Conservation (phyloP, 2,329 filamentous ascomycete species). For the Cytospora piceae region DNA sequence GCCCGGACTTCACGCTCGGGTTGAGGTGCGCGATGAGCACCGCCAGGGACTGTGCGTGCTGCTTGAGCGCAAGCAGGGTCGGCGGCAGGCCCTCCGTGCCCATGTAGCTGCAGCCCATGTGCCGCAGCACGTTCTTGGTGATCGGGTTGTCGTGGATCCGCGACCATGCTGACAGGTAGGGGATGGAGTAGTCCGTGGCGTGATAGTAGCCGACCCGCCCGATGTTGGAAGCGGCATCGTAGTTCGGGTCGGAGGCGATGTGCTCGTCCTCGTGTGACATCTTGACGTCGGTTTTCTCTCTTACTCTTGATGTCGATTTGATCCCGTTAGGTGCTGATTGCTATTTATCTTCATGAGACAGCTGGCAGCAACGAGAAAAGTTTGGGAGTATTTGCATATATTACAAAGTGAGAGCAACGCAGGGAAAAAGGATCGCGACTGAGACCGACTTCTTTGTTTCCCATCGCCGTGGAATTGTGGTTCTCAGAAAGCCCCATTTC, state of each 20-base stretch:
- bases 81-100: constrained; percentile 56
- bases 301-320: neutral
- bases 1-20: constrained; percentile 41
- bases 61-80: constrained; percentile 61
- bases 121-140: constrained; percentile 42
- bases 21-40: constrained; percentile 55
- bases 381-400: neutral
- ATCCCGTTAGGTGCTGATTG: neutral
- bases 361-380: neutral
- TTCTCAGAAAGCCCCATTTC: constrained; percentile 6
- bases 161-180: constrained; percentile 46
- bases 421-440: neutral
- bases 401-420: neutral
- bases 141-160: constrained; percentile 39
- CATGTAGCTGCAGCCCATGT: constrained; percentile 62
- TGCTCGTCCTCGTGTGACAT: constrained; percentile 33
- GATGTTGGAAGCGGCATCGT: constrained; percentile 33
- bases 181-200: constrained; percentile 46
- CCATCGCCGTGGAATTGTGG: neutral
- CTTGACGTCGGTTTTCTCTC: neutral
- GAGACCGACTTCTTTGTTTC: constrained; percentile 15
- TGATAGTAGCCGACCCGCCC: constrained; percentile 42
- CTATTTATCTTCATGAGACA: neutral
- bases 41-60: constrained; percentile 61
- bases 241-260: constrained; percentile 22